Evolutionary conservation across 2,329 filamentous ascomycete genomes (phyloP).

Genomic region (Penicillium glabrum): DNA sequence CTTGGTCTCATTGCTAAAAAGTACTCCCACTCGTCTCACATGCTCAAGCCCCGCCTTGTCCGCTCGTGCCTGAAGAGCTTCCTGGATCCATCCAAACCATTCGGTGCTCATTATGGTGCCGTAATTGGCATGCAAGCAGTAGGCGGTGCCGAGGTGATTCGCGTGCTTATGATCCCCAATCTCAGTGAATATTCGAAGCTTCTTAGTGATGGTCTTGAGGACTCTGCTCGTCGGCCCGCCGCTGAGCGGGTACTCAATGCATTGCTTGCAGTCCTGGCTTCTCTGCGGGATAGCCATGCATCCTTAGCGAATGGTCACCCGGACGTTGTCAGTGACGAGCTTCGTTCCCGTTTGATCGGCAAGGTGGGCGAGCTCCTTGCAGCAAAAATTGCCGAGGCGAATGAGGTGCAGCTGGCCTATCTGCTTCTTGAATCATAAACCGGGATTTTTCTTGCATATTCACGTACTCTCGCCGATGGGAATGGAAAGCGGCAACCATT

Average conservation of each 20-base stretch:
- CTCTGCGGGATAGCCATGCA: slow-evolving; percentile 50
- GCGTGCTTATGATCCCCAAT: slow-evolving; percentile 65
- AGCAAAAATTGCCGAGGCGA: slow-evolving; percentile 40
- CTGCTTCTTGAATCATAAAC: slow-evolving; percentile 35
- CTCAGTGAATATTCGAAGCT: slow-evolving; percentile 63
- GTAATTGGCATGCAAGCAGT: slow-evolving; percentile 76
- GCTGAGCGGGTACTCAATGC: slow-evolving; percentile 61
- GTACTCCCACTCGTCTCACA: slow-evolving; percentile 76
- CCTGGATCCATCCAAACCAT: slow-evolving; percentile 78
- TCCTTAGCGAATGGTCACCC: slow-evolving; percentile 42
- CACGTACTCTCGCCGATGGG: not conserved
- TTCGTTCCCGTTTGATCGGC: slow-evolving; percentile 36
- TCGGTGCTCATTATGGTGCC: slow-evolving; percentile 85
- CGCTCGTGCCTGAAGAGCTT: slow-evolving; percentile 92
- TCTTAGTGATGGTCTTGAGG: slow-evolving; percentile 55
- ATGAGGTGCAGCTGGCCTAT: slow-evolving; percentile 41
- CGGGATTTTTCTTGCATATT: not conserved
- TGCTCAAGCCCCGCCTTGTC: slow-evolving; percentile 82
- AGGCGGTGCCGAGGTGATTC: slow-evolving; percentile 67
- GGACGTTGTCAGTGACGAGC: slow-evolving; percentile 36
- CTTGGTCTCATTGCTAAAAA: slow-evolving; percentile 76
- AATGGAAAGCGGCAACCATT: not conserved
- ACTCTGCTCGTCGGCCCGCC: slow-evolving; percentile 55
- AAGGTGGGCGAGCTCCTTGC: slow-evolving; percentile 46
- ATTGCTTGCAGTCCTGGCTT: slow-evolving; percentile 57